Evolutionary conservation across 805 yeast genomes (phyloP).

Genomic region (Pichia sporocuriosa): DNA sequence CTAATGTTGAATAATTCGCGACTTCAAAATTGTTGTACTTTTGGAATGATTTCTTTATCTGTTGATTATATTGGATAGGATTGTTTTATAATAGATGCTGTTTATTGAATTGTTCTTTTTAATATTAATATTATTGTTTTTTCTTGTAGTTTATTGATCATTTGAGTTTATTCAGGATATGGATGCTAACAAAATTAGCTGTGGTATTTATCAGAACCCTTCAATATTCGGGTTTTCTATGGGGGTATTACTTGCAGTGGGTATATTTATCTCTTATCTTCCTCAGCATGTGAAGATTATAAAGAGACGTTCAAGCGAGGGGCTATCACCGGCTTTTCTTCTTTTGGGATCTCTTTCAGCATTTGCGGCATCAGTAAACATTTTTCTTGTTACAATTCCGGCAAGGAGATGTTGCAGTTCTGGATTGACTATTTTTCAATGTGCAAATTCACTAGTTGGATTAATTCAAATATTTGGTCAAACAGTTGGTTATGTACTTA

Average conservation of each 20-base stretch:
- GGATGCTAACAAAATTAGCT: slow-evolving; percentile 15
- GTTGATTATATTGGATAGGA: too few relatives aligned
- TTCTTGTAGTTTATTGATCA: too few relatives aligned
- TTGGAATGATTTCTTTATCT: too few relatives aligned
- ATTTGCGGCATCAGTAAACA: slow-evolving; percentile 60
- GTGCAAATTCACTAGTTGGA: slow-evolving; percentile 60
- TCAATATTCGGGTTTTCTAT: slow-evolving; percentile 41
- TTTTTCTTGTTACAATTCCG: slow-evolving; percentile 51
- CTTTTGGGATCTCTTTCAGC: slow-evolving; percentile 66
- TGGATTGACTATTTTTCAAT: slow-evolving; percentile 43
- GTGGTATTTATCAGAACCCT: slow-evolving; percentile 44
- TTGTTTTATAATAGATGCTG: too few relatives aligned
- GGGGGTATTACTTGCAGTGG: slow-evolving; percentile 51
- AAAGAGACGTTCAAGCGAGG: slow-evolving; percentile 60
- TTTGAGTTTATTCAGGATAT: too few relatives aligned
- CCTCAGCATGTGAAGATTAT: slow-evolving; percentile 69
- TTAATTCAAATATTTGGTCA: slow-evolving; percentile 62
- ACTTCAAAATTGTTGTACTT: too few relatives aligned
- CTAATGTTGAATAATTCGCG: too few relatives aligned
- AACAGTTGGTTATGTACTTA: slow-evolving; percentile 49
- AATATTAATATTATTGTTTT: too few relatives aligned
- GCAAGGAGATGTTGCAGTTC: slow-evolving; percentile 56
- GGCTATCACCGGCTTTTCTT: slow-evolving; percentile 66
- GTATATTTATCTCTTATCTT: slow-evolving; percentile 61
- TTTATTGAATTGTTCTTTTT: too few relatives aligned